Evolutionary conservation across 176 grass and related monocot species (phyloP).

Genomic region (bread wheat (Triticum aestivum)): DNA sequence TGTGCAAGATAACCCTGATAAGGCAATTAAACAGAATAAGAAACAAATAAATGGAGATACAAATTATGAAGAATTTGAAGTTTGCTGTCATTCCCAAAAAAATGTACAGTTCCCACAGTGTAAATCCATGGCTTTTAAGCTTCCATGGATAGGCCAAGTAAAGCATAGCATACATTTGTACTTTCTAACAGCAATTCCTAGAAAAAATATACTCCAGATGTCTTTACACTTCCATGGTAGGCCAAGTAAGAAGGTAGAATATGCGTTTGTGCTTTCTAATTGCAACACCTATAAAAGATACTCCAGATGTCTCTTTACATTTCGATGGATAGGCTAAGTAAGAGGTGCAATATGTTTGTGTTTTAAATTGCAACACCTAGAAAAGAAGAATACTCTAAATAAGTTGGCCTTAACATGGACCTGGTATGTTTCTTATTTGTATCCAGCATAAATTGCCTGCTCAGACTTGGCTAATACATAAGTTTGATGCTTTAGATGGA

Average conservation of each 20-base stretch:
- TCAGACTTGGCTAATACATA: conserved; percentile 3
- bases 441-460: background rate
- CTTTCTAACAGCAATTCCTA: background rate
- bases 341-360: background rate
- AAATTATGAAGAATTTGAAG: background rate
- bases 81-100: background rate
- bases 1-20: conserved; percentile 95
- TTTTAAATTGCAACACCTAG: background rate
- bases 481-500: background rate
- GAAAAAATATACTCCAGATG: background rate
- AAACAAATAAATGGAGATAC: conserved; percentile 11
- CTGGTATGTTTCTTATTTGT: background rate
- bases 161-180: background rate
- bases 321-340: background rate
- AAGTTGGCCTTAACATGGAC: background rate
- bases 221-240: background rate
- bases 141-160: background rate
- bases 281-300: background rate
- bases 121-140: conserved; percentile 1
- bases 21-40: conserved; percentile 27
- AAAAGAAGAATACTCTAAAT: background rate
- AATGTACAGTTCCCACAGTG: background rate
- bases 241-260: background rate
- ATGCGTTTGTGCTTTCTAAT: background rate
- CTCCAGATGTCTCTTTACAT: background rate